Conservation (phyloP, 2,329 filamentous ascomycete species). For the Xylariaceae sp. region DNA sequence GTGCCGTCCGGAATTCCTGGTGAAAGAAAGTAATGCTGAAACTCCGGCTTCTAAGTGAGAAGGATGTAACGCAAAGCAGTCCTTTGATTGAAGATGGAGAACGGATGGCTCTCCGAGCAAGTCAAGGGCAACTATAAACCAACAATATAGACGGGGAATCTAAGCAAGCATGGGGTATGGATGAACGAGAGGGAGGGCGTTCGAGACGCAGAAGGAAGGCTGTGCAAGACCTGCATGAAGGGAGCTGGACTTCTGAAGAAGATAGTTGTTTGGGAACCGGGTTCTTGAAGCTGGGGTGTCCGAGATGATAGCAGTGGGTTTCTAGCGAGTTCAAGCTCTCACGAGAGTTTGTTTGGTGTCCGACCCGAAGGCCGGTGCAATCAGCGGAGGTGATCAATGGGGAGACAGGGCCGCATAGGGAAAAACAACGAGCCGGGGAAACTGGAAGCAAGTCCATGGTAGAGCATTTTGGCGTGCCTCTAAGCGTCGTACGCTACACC, state of each 20-base stretch:
- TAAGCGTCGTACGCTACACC: constrained; percentile 20
- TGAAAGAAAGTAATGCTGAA: constrained; percentile 11
- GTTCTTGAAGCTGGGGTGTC: constrained; percentile 23
- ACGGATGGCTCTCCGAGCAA: no score
- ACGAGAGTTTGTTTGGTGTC: constrained; percentile 21
- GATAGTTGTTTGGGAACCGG: constrained; percentile 27
- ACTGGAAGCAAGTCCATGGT: constrained; percentile 11
- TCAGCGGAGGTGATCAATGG: constrained; percentile 16
- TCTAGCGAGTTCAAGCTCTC: constrained; percentile 16
- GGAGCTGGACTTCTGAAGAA: constrained; percentile 29
- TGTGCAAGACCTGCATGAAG: constrained; percentile 32
- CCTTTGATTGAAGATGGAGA: no score
- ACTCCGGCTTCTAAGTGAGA: no score
- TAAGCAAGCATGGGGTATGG: constrained; percentile 7
- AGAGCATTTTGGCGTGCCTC: background rate
- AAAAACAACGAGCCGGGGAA: constrained; percentile 18
- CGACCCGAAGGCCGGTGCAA: constrained; percentile 20
- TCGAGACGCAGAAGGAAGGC: constrained; percentile 29
- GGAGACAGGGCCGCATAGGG: constrained; percentile 14
- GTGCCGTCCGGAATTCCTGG: background rate
- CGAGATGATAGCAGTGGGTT: constrained; percentile 13
- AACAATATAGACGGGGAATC: constrained; percentile 6
- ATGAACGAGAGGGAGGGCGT: constrained; percentile 21
- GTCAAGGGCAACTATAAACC: background rate
- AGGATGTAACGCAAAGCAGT: no score